Conservation (phyloP, 805 yeast species). For the Kuraishia ogatae region DNA sequence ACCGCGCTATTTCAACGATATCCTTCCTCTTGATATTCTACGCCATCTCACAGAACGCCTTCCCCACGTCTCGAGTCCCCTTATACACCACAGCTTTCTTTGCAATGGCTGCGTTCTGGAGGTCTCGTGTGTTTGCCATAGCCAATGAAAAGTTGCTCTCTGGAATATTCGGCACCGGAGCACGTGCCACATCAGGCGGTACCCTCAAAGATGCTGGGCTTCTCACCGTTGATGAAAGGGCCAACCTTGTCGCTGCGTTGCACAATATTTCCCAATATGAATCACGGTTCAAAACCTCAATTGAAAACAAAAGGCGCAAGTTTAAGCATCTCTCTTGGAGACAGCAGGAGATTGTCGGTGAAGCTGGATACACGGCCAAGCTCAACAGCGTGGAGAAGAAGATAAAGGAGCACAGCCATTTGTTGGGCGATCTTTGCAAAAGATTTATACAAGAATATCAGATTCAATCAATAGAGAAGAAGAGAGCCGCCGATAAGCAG, state of each 20-base stretch:
- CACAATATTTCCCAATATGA: conserved; percentile 1
- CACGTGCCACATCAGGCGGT: not conserved
- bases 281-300: conserved; percentile 18
- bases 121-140: conserved; percentile 12
- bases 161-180: not conserved
- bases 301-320: conserved; percentile 33
- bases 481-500: conserved; percentile 18
- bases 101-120: conserved; percentile 19
- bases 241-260: conserved; percentile 3
- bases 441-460: conserved; percentile 24
- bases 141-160: not conserved
- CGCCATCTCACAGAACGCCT: conserved; percentile 13
- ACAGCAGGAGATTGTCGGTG: conserved; percentile 46
- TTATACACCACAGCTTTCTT: conserved; percentile 14
- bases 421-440: conserved; percentile 37
- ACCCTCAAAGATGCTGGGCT: not conserved
- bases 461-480: conserved; percentile 35
- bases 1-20: conserved; percentile 14
- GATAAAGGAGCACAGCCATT: conserved; percentile 35
- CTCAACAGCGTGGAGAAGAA: conserved; percentile 38
- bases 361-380: conserved; percentile 43
- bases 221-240: not conserved
- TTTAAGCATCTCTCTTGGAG: conserved; percentile 41
- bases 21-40: conserved; percentile 20
- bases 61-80: conserved; percentile 17